A percentile compares a stretch with the other conserved stretches of the same genome.
phyloP scores from a whole-genome alignment of 2,329 filamentous ascomycete species.

The Bipolaris oryzae region DNA sequence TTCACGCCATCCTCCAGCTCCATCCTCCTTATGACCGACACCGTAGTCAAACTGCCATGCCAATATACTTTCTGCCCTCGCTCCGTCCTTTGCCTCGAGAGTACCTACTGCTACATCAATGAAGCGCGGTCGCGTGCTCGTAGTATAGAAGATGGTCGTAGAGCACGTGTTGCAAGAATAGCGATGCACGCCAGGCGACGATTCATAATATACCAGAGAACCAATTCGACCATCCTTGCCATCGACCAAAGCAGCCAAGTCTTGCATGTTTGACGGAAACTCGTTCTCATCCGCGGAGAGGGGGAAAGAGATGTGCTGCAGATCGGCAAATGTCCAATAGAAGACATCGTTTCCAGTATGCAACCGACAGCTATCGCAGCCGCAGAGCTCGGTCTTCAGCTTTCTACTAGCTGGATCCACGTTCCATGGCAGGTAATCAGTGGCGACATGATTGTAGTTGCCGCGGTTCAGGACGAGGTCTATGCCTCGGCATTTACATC shows the following conservation, averaged over 20 bases:
- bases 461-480: slow-evolving; percentile 49
- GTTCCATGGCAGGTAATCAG: slow-evolving; percentile 50
- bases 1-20: slow-evolving; percentile 52
- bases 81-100: slow-evolving; percentile 53
- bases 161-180: slow-evolving; percentile 59
- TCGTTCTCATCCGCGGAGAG: not conserved
- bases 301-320: slow-evolving; percentile 50
- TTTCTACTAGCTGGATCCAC: slow-evolving; percentile 55
- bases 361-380: slow-evolving; percentile 57
- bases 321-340: slow-evolving; percentile 54
- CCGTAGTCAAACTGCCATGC: slow-evolving; percentile 50
- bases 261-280: slow-evolving; percentile 41
- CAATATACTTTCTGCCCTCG: slow-evolving; percentile 55
- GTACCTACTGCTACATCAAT: slow-evolving; percentile 56
- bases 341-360: slow-evolving; percentile 53
- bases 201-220: slow-evolving; percentile 53
- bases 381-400: slow-evolving; percentile 50
- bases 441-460: slow-evolving; percentile 31
- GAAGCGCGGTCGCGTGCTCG: slow-evolving; percentile 47
- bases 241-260: slow-evolving; percentile 48
- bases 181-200: slow-evolving; percentile 54
- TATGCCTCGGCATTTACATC: slow-evolving; percentile 57
- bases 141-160: slow-evolving; percentile 55
- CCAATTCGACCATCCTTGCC: slow-evolving; percentile 49
- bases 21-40: slow-evolving; percentile 37